Base-by-base conservation (phyloP, 352 stramenopile genomes). In the Stramenopiles sp. region DNA sequence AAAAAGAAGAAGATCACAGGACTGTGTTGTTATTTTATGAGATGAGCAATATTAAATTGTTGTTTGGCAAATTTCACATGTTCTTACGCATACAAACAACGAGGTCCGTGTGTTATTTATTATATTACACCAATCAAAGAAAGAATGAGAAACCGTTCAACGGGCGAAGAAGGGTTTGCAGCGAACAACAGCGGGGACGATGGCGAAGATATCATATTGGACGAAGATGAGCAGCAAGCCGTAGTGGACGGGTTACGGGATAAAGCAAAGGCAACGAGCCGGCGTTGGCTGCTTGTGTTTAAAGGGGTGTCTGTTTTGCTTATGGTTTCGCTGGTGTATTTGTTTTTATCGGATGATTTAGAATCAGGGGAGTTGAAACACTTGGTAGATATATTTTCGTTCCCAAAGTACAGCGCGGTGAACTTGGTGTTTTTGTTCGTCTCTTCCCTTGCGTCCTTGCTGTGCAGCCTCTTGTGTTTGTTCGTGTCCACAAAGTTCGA, bases 201-300 rank as follows among this genome's bases (percentile, higher is more conserved):
- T n/a, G n/a, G n/a, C n/a, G n/a, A n/a, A n/a, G n/a, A n/a, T n/a
- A n/a, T n/a, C n/a, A n/a, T n/a, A n/a, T 6, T 71, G 12, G 53
- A 71, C 53, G 53, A 71, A 6, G 53, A 71, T 6, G 53, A 71
- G 12, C 53, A 71, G 12, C 31, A 71, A 71, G 6, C 53, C 4
- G 4, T 71, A 6, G 35, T 71, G 1, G 53, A 71, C 6, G 35
- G 53, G 1, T 71, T 35, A 4, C 33, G 35, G 35, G 1, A 6
- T 4, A 6, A 2, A 2, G 53, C 2, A 6, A 2, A 71, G 35
- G 35, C 33, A 6, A 6, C 33, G 33, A 31, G 6, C 2, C 4
- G 2, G 2, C 35, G 33, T 71, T 71, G 53, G 53, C 33, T 6
- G 4, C 2, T 4, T 35, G 35, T 2, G 2, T 71, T 6, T 6